Evolutionary conservation across 352 stramenopile genomes (phyloP), one percentile per base, ranked within the genome.

Genomic region (Phytophthora fragariaefolia): DNA sequence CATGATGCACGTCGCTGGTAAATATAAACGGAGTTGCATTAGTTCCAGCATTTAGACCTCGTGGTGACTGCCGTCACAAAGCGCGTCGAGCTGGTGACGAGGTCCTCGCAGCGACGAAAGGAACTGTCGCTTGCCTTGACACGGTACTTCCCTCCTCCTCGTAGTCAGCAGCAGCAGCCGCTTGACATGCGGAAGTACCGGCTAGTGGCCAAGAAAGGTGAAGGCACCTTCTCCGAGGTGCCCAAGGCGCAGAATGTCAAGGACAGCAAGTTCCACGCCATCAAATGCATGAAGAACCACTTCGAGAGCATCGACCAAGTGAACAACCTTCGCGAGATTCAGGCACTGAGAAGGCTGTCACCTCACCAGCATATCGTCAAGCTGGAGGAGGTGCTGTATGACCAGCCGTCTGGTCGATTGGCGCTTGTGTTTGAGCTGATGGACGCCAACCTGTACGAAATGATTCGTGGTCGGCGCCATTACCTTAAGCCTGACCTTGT

Each of bases 211-310:
- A 98, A 98, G 66, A 98, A 98, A 60, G 97, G 97, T 20, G 94
- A 99, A 75, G 97, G 96, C 43, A 98, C 96, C 8, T 99, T 99
- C 79, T 97, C 91, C 43, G 94, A 98, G 55, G 95, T 98, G 56
- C 77, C 96, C 50, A 97, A 96, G 73, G 90, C 90, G 18, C 88
- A 97, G 51, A 98, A 98, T 46, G 87, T 98, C 26, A 98, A 98
- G 58, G 92, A 98, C 65, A 95, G 84, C 58, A 96, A 96, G 74
- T 97, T 98, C 68, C 87, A 98, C 60, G 96, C 96, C n/a, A 98
- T 99, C 72, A 99, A 99, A 67, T 98, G 96, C 75, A 99, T 99
- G 96, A 98, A 98, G 71, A 98, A 97, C 71, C 83, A 95, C 50
- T 99, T 98, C 49, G 92, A 98, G 63, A 97, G 76, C 70, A 97